These are phyloP conservation scores for Metschnikowia henanensis DNA, from an alignment of 805 yeast species.

Conservation along the genomic window DNA sequence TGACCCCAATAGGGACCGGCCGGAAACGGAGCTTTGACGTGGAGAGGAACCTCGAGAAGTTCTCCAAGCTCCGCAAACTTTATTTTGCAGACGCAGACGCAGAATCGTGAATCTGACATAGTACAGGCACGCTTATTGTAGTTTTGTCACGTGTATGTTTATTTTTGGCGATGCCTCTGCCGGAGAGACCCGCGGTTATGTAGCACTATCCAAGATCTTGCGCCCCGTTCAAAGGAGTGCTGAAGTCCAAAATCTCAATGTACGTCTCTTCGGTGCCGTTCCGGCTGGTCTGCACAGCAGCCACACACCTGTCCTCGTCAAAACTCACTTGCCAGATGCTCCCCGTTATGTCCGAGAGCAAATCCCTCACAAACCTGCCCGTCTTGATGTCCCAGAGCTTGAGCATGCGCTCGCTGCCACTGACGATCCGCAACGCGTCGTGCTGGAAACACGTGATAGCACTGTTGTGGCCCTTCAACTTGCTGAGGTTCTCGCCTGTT, in stretches of 20 bases:
- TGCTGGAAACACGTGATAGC: slow-evolving; percentile 95
- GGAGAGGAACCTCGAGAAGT: slow-evolving; percentile 32
- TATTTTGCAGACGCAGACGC: slow-evolving; percentile 25
- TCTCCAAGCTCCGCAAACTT: slow-evolving; percentile 35
- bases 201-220: too few relatives aligned
- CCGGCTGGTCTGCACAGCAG: slow-evolving; percentile 70
- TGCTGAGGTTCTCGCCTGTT: slow-evolving; percentile 61
- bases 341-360: slow-evolving; percentile 73
- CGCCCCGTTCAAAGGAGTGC: slow-evolving; percentile 25
- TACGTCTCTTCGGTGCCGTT: slow-evolving; percentile 59
- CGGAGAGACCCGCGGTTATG: too few relatives aligned
- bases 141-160: too few relatives aligned
- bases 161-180: too few relatives aligned
- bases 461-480: slow-evolving; percentile 77
- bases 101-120: too few relatives aligned
- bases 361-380: slow-evolving; percentile 73
- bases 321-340: slow-evolving; percentile 95
- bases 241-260: slow-evolving; percentile 85
- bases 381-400: slow-evolving; percentile 84
- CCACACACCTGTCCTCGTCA: slow-evolving; percentile 80
- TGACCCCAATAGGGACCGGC: too few relatives aligned
- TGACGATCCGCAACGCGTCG: slow-evolving; percentile 77
- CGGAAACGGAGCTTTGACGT: slow-evolving; percentile 28
- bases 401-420: slow-evolving; percentile 87
- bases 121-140: too few relatives aligned